Evolutionary conservation across 352 stramenopile genomes (phyloP), one percentile per base, ranked within the genome.

Genomic region (Albugo candida): DNA sequence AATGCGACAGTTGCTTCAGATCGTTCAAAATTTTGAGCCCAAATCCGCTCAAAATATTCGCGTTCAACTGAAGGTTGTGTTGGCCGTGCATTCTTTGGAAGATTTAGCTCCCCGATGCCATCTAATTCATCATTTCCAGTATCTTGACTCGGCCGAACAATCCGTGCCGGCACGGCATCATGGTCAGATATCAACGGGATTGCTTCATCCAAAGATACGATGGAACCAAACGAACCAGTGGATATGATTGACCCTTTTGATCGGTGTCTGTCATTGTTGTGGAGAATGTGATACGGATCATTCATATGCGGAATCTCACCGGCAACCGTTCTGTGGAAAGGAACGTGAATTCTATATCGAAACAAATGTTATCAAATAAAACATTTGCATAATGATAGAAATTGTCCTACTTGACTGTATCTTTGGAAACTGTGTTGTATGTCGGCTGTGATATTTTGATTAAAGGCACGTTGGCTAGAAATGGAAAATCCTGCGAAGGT

Each of bases 11-110:
- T 61, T 16, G 73, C 75, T 46, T 83, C 71, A 8, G 72, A 85
- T 14, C 77, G 73, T 43, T 88, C 73, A 57, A 88, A 88, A 56
- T 88, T 88, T 48, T 77, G 67, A 13, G 73, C 67, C 75, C 75
- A 88, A 45, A 85, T 64, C 21, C 58, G 55, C 53, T 88, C 75
- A 58, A 83, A 88, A 57, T 85, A 88, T 52, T 84, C 72, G 41
- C 75, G 68, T 53, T 88, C 72, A 53, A 76, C 62, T 6, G 71
- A 62, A 11, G 75, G 75, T 24, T 88, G 75, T 6, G 72, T 54
- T 13, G 75, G 75, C 27, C 75, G 72, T 53, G 81, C 68, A 48
- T 85, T 55, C 49, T 88, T 88, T 3, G 75, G 75, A 18, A 85
- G 49, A 35, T 50, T 63, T 35, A 54, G 42, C 8, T 31, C 24